phyloP scores from a whole-genome alignment of 208 protist genomes.

The Eutreptiella sp. region DNA sequence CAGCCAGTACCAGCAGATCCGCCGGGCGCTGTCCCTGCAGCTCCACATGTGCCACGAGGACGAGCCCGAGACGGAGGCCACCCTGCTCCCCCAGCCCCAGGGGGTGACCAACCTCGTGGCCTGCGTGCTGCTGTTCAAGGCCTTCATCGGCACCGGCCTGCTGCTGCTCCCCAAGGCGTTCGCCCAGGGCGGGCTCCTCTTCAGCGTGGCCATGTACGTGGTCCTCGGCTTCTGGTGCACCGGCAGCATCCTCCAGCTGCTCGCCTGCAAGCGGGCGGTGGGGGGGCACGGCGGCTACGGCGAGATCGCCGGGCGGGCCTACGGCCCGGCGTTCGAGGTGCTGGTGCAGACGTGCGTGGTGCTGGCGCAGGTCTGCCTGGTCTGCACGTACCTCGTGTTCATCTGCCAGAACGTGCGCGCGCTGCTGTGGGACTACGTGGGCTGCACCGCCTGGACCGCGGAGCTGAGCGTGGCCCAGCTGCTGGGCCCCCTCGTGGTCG shows the following conservation, averaged over 20 bases:
- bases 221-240: conserved; percentile 11
- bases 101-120: conserved; percentile 8
- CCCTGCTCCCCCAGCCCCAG: too few species aligned
- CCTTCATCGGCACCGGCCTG: conserved; percentile 18
- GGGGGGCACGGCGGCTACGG: conserved; percentile 3
- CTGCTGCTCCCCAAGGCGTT: conserved; percentile 20
- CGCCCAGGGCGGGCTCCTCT: conserved; percentile 12
- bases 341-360: conserved; percentile 8
- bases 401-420: neutral
- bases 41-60: too few species aligned
- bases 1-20: too few species aligned
- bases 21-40: too few species aligned
- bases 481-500: neutral
- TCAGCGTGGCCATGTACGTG: neutral
- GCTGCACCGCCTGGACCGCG: neutral
- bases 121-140: conserved; percentile 14
- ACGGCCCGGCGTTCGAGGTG: neutral
- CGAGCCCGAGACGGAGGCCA: too few species aligned
- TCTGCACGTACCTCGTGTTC: conserved; percentile 22
- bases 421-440: neutral
- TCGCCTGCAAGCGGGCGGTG: neutral
- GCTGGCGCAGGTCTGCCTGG: conserved; percentile 2
- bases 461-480: neutral
- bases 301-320: conserved; percentile 1
- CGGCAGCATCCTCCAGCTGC: conserved; percentile 8